Conservation (phyloP, 1,284 basidiomycete species). For the Marasmius sp. region DNA sequence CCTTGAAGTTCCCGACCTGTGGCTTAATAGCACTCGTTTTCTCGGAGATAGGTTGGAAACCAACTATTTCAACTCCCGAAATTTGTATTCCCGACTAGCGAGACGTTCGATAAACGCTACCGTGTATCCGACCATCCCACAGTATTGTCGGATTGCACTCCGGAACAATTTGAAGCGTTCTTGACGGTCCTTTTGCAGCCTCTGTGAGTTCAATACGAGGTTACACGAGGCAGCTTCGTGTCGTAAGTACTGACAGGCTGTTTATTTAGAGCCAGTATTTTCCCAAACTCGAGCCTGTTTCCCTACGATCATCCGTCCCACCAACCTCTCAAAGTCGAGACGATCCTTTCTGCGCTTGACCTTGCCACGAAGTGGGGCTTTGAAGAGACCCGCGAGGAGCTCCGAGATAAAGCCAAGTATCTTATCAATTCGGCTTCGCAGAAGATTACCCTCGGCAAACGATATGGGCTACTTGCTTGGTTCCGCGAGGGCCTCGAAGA, state of each 20-base stretch:
- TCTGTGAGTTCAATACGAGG: neutral
- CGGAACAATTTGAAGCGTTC: neutral
- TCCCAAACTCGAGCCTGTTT: neutral
- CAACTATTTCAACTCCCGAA: neutral
- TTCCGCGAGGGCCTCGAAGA: neutral
- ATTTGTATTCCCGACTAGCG: neutral
- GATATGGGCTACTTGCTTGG: neutral
- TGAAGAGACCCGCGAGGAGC: neutral
- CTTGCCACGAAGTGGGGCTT: slow-evolving; percentile 1
- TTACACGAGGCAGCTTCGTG: too few relatives aligned
- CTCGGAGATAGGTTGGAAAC: neutral
- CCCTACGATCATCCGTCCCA: neutral
- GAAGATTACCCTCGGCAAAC: neutral
- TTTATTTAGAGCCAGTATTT: neutral
- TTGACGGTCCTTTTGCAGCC: slow-evolving; percentile 1
- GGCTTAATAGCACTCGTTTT: neutral
- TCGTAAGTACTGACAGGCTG: neutral
- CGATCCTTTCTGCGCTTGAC: slow-evolving; percentile 1
- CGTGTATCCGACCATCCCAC: neutral
- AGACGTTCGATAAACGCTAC: neutral
- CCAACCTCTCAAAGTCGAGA: neutral
- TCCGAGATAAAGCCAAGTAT: neutral
- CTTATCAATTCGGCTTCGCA: neutral
- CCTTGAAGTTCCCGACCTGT: neutral
- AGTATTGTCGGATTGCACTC: neutral